These are phyloP conservation scores for Cystofilobasidium capitatum DNA, from an alignment of 768 basidiomycete species.

Conservation along the genomic window DNA sequence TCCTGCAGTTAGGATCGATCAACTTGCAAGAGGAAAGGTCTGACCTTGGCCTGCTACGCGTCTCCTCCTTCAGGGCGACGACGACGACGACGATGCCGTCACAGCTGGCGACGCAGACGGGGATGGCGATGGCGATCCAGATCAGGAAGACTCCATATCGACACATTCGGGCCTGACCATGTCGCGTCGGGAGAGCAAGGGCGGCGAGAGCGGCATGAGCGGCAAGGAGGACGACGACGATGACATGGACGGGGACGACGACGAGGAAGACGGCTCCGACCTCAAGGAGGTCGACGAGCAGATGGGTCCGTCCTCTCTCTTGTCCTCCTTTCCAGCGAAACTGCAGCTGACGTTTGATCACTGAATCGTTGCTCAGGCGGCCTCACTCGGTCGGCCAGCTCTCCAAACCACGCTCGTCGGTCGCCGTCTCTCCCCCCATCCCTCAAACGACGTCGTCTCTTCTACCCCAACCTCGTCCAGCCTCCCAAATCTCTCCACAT, in stretches of 20 bases:
- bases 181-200: conserved; percentile 27
- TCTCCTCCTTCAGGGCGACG: background rate
- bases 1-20: background rate
- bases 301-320: background rate
- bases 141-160: conserved; percentile 1
- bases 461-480: conserved; percentile 31
- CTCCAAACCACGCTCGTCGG: background rate
- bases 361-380: background rate
- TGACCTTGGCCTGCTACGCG: background rate
- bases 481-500: conserved; percentile 60
- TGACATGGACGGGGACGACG: conserved; percentile 28
- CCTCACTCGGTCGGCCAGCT: conserved; percentile 5
- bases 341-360: background rate
- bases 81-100: conserved; percentile 3
- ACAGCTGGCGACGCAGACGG: background rate
- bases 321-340: background rate
- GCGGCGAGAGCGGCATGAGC: conserved; percentile 26
- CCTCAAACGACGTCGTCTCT: conserved; percentile 35
- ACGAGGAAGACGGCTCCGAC: conserved; percentile 26
- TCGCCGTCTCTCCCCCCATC: conserved; percentile 33
- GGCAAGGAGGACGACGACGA: conserved; percentile 32
- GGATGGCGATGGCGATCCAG: conserved; percentile 29
- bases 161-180: conserved; percentile 1
- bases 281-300: conserved; percentile 11
- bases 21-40: background rate